These are phyloP conservation scores for Penicillium diatomitis DNA, from an alignment of 495 filamentous ascomycete species.

Conservation along the genomic window DNA sequence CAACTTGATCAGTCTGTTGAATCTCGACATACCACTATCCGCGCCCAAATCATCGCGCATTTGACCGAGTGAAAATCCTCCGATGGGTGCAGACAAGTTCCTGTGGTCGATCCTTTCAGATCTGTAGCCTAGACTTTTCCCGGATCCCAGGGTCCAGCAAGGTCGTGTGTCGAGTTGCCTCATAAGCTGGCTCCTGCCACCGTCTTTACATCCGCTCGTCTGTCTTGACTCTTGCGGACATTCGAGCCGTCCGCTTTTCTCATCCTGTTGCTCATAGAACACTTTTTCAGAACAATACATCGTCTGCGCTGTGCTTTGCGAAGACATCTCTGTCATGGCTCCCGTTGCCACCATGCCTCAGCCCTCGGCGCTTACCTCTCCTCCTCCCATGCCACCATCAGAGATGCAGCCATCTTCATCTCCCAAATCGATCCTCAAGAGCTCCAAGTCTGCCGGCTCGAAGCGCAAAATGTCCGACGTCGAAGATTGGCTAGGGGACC, in stretches of 20 bases:
- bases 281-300: background rate
- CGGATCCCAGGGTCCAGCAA: conserved; percentile 1
- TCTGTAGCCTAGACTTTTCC: conserved; percentile 11
- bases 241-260: background rate
- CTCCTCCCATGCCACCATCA: conserved; percentile 13
- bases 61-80: conserved; percentile 5
- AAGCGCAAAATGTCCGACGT: conserved; percentile 38
- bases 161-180: conserved; percentile 23
- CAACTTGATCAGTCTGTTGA: conserved; percentile 3
- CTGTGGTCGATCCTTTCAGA: conserved; percentile 4
- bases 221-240: conserved; percentile 2
- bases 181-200: background rate
- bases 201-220: conserved; percentile 5
- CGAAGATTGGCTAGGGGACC: conserved; percentile 24
- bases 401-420: conserved; percentile 30
- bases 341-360: conserved; percentile 31
- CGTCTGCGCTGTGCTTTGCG: conserved; percentile 1
- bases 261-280: too few relatives aligned
- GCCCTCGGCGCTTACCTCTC: conserved; percentile 18
- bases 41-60: conserved; percentile 10
- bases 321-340: conserved; percentile 27
- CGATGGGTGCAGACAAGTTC: conserved; percentile 15
- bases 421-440: conserved; percentile 36
- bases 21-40: conserved; percentile 9
- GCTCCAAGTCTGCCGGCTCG: conserved; percentile 22